These are phyloP conservation scores for Chlorella sp. DNA, from an alignment of 139 green algal species.

Conservation along the genomic window DNA sequence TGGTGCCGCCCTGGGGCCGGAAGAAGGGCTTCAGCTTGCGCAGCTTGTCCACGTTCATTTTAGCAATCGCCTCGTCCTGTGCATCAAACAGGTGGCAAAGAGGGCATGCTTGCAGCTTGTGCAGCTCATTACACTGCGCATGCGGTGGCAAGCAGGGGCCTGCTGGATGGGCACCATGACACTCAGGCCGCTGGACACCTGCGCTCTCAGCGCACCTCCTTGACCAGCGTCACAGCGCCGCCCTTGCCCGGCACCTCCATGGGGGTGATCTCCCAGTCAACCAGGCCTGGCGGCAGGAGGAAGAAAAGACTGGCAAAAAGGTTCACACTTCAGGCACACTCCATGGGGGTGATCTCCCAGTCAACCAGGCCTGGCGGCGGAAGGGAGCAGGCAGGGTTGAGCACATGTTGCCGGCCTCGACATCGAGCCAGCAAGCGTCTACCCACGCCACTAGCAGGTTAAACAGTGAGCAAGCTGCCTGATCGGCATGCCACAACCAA, in stretches of 20 bases:
- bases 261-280: conserved; percentile 67
- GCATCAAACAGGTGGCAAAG: background rate
- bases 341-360: conserved; percentile 71
- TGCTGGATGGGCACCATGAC: no score
- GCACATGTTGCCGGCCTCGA: no score
- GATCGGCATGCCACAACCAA: no score
- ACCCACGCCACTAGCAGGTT: no score
- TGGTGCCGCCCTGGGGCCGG: conserved; percentile 55
- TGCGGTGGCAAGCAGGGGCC: no score
- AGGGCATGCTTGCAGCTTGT: background rate
- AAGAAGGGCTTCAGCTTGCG: conserved; percentile 80
- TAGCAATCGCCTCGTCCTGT: conserved; percentile 73
- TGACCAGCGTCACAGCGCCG: background rate
- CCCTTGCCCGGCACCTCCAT: conserved; percentile 49
- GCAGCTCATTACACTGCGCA: no score
- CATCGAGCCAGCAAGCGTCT: no score
- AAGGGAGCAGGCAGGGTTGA: no score
- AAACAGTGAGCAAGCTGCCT: no score
- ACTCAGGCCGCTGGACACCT: no score
- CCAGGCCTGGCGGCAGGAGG: conserved; percentile 36
- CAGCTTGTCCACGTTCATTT: conserved; percentile 80
- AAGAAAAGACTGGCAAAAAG: no score
- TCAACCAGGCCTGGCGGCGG: conserved; percentile 44
- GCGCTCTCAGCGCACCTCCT: background rate
- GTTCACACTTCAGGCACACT: no score